Conservation (phyloP, 139 green algal species). For the Picochlorum sp. region DNA sequence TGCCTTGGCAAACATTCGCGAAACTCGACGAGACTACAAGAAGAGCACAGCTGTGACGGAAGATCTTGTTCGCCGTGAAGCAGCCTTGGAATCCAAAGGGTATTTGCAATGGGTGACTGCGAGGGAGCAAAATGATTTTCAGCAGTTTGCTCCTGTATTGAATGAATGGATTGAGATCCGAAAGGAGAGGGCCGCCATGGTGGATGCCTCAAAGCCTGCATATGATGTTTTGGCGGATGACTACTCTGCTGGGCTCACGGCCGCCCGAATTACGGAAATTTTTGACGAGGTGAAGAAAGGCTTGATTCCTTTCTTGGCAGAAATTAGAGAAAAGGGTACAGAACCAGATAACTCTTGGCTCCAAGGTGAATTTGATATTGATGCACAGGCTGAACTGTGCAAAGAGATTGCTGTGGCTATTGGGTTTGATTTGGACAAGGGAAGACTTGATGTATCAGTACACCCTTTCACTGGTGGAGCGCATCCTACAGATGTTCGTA, state of each 20-base stretch:
- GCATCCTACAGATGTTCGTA: constrained; percentile 76
- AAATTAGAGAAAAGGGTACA: constrained; percentile 40
- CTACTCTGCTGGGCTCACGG: constrained; percentile 80
- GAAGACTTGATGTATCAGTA: constrained; percentile 71
- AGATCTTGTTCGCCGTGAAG: constrained; percentile 57
- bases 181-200: constrained; percentile 35
- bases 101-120: constrained; percentile 80
- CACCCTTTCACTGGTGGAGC: constrained; percentile 73
- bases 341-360: constrained; percentile 35
- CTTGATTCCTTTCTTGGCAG: constrained; percentile 58
- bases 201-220: constrained; percentile 21
- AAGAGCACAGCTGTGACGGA: constrained; percentile 50
- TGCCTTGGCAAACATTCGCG: constrained; percentile 28
- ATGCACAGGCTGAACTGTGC: constrained; percentile 35
- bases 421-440: constrained; percentile 66
- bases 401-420: constrained; percentile 47
- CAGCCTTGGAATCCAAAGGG: constrained; percentile 56
- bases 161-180: constrained; percentile 67
- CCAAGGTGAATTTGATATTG: constrained; percentile 39
- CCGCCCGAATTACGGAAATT: constrained; percentile 64
- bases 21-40: constrained; percentile 33
- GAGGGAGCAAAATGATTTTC: constrained; percentile 56
- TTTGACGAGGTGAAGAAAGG: constrained; percentile 59
- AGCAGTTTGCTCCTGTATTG: constrained; percentile 71
- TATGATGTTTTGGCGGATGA: constrained; percentile 81